Evolutionary conservation across 129 eudicot species (phyloP), one percentile per base, ranked within the genome.

Genomic region (Mikania micrantha): DNA sequence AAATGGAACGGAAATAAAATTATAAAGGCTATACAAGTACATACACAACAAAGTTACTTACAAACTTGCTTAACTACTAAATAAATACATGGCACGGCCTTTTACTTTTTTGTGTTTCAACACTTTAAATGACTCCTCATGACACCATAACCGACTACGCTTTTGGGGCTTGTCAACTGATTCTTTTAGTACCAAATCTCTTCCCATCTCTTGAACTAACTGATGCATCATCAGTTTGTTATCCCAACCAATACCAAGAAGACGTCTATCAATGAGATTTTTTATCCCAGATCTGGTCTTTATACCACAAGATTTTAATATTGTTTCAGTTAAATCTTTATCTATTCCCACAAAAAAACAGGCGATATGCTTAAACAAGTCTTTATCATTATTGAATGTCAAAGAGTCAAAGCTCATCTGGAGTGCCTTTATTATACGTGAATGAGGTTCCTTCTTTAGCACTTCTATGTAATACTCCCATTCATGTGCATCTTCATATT

Each of bases 141-240:
- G 64, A 68, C 63, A 40, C 75, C 80, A 76, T 68, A 76, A 9
- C 21, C 75, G 64, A 39, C 75, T 76, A 34, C 79, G 83, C 28
- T 40, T 60, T 35, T 36, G 13, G 59, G 83, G 70, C 31, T 63
- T 70, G 0, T 60, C 7, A 0, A 60, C 77, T 45, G 86, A 77
- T 73, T 81, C 77, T 32, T 69, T 64, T 2, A 77, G n/a, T n/a
- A n/a, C n/a, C n/a, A n/a, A n/a, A n/a, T n/a, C n/a, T n/a, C n/a
- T n/a, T n/a, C n/a, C n/a, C 32, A 3, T 73, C 71, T n/a, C n/a
- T n/a, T n/a, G n/a, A n/a, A 81, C 16, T 38, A 61, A 29, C 3
- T 65, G 70, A 63, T 73, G 85, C 82, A 81, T 77, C 69, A 27
- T 47, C 10, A 81, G 41, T 19, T 45, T 45, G 5, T 68, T 56